Percentiles rank a stretch among this genome's conserved stretches.
Conservation (phyloP, 2,329 filamentous ascomycete species). For the Delphinella strobiligena region DNA sequence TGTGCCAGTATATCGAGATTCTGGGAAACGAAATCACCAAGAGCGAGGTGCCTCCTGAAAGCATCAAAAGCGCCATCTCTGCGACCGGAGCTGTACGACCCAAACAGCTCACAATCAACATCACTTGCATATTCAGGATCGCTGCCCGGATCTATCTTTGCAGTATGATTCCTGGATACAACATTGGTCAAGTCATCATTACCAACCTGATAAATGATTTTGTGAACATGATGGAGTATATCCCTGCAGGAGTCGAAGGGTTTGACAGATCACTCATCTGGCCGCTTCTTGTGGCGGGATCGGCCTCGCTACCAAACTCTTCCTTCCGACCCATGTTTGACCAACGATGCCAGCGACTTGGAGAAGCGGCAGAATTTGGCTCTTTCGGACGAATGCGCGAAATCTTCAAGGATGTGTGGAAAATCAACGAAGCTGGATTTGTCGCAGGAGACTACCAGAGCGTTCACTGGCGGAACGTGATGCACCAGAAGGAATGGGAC, state of each 20-base stretch:
- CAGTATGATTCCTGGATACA: conserved; percentile 82
- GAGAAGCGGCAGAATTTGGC: conserved; percentile 66
- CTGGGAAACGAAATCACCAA: conserved; percentile 76
- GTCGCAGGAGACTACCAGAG: conserved; percentile 43
- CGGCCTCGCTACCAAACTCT: conserved; percentile 60
- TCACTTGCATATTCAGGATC: conserved; percentile 80
- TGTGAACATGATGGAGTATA: conserved; percentile 62
- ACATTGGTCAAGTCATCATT: conserved; percentile 60
- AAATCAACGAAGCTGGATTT: conserved; percentile 52
- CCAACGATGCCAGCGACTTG: conserved; percentile 61
- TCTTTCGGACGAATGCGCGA: conserved; percentile 74
- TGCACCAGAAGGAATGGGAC: conserved; percentile 85
- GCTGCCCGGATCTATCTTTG: conserved; percentile 95
- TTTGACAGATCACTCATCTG: conserved; percentile 87
- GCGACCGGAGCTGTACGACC: conserved; percentile 64
- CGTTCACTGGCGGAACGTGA: conserved; percentile 90
- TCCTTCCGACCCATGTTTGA: conserved; percentile 67
- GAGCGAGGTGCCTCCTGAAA: conserved; percentile 47
- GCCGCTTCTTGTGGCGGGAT: conserved; percentile 82
- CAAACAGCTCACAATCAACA: conserved; percentile 74
- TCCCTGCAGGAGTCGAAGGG: conserved; percentile 68
- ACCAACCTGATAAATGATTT: conserved; percentile 68
- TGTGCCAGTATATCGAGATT: conserved; percentile 82
- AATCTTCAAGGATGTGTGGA: conserved; percentile 75
- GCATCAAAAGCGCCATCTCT: background rate